Conservation (phyloP, 495 filamentous ascomycete genomes). For the Neurospora hispaniola region DNA sequence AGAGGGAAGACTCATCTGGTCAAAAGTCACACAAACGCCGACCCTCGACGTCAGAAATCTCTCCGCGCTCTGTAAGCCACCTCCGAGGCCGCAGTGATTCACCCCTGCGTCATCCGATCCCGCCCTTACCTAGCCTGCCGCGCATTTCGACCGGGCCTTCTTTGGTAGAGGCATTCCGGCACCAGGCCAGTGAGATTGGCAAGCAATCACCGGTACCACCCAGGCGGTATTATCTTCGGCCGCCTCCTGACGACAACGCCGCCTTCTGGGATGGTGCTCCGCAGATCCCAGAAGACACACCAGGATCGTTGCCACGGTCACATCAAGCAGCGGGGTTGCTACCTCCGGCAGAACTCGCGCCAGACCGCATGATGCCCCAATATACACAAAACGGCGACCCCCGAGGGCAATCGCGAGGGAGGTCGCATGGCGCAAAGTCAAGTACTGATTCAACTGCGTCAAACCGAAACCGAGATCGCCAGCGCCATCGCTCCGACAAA, state of each 20-base stretch:
- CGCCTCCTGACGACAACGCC: not conserved
- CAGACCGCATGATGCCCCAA: constrained; percentile 14
- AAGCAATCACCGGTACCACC: constrained; percentile 4
- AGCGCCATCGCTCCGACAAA: constrained; percentile 15
- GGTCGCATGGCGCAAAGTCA: constrained; percentile 33
- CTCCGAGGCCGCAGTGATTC: constrained; percentile 10
- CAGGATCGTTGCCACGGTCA: constrained; percentile 9
- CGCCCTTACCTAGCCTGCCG: constrained; percentile 24
- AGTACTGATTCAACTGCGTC: constrained; percentile 28
- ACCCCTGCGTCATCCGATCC: constrained; percentile 12
- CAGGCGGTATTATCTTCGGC: not conserved
- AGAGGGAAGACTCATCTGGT: constrained; percentile 6
- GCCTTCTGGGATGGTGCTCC: constrained; percentile 18
- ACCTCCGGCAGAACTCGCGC: constrained; percentile 6
- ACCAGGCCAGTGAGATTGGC: constrained; percentile 13
- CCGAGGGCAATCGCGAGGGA: constrained; percentile 38
- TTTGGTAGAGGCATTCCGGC: constrained; percentile 22
- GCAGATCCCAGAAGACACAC: constrained; percentile 8
- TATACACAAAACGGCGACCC: constrained; percentile 25
- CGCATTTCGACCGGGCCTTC: constrained; percentile 31
- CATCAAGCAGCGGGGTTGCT: constrained; percentile 6
- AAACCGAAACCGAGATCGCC: constrained; percentile 10
- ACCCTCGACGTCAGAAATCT: constrained; percentile 18
- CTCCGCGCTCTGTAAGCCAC: constrained; percentile 10
- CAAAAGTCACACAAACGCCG: constrained; percentile 20